phyloP scores from a whole-genome alignment of 2,329 filamentous ascomycete genomes.

The Leptographium lundbergii region DNA sequence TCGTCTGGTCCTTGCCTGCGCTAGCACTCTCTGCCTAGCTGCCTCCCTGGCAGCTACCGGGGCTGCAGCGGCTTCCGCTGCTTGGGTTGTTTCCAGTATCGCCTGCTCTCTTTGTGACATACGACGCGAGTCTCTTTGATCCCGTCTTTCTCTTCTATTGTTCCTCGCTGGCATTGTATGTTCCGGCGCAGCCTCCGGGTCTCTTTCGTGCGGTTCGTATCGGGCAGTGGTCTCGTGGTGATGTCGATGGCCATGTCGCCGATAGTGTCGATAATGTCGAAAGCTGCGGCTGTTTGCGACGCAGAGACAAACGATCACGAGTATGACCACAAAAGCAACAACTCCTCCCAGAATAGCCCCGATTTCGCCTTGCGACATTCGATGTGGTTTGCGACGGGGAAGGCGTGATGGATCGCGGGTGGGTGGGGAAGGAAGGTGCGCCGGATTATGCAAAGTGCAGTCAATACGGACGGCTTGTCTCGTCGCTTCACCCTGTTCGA shows the following conservation, averaged over 20 bases:
- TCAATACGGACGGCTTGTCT: neutral
- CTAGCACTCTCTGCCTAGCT: neutral
- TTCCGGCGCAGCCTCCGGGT: neutral
- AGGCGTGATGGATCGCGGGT: neutral
- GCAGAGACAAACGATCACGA: conserved; percentile 22
- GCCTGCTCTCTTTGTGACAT: neutral
- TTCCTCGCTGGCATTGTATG: neutral
- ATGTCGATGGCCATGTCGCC: neutral
- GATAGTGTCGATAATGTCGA: neutral
- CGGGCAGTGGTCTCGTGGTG: neutral
- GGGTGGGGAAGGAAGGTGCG: neutral
- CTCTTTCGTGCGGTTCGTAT: neutral
- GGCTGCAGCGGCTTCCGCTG: neutral
- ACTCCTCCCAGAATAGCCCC: conserved; percentile 28
- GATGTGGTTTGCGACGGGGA: neutral
- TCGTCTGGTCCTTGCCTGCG: neutral
- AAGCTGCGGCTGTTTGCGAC: conserved; percentile 8
- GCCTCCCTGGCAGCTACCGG: neutral
- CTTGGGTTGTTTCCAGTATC: neutral
- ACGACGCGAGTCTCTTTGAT: neutral
- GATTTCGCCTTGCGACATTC: conserved; percentile 20
- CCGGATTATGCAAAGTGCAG: neutral
- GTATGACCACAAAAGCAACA: conserved; percentile 22
- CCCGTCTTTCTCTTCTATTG: neutral
- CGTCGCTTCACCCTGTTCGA: neutral